Evolutionary conservation across 768 basidiomycete genomes (phyloP).

Genomic region (Multifurca ochricompacta): DNA sequence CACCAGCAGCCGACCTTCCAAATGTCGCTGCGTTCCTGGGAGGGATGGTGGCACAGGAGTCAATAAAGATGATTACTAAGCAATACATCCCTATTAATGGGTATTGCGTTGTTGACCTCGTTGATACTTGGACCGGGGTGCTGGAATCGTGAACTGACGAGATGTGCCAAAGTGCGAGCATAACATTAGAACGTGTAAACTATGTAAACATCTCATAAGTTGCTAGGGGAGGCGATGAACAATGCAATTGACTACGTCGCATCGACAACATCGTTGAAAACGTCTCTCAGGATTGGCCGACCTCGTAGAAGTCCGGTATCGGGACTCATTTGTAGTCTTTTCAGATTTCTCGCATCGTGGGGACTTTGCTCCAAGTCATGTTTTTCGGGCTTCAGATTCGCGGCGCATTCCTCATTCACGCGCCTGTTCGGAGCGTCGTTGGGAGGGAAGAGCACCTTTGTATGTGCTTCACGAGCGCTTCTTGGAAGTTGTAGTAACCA

Average conservation of each 20-base stretch:
- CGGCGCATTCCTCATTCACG: constrained; percentile 8
- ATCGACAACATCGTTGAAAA: constrained; percentile 37
- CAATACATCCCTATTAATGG: constrained; percentile 92
- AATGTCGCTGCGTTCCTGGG: constrained; percentile 92
- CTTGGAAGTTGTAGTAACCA: constrained; percentile 65
- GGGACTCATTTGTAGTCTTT: constrained; percentile 31
- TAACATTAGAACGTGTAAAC: not conserved
- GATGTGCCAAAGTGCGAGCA: not conserved
- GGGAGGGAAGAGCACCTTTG: constrained; percentile 35
- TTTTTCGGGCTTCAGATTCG: constrained; percentile 24
- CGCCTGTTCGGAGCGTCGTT: constrained; percentile 7
- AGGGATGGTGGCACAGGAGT: constrained; percentile 91
- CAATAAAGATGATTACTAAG: constrained; percentile 93
- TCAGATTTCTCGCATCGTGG: constrained; percentile 22
- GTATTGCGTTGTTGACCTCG: constrained; percentile 76
- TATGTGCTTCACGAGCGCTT: constrained; percentile 37
- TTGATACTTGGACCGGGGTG: constrained; percentile 68
- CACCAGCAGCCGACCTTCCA: constrained; percentile 80
- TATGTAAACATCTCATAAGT: not conserved
- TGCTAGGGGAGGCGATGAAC: not conserved
- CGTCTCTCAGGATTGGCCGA: constrained; percentile 53
- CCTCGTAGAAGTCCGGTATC: constrained; percentile 44
- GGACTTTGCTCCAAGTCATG: constrained; percentile 30
- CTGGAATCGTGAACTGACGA: constrained; percentile 25
- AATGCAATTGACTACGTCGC: constrained; percentile 2